Evolutionary conservation across 768 basidiomycete species (phyloP).

Genomic region (Boletus patriciae): DNA sequence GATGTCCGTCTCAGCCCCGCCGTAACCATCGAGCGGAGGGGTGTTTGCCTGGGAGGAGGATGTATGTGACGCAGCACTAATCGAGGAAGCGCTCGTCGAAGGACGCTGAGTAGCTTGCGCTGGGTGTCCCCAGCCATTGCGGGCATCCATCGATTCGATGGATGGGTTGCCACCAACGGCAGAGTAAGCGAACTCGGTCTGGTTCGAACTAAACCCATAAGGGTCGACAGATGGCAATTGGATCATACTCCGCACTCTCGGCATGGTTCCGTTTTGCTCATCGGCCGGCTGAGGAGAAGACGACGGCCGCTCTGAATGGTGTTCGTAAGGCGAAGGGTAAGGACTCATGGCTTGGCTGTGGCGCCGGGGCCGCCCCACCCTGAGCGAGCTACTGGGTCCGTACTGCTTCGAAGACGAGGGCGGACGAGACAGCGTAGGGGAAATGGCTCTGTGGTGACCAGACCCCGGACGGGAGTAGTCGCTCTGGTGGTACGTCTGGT

Average conservation of each 20-base stretch:
- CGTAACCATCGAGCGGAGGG: conserved; percentile 69
- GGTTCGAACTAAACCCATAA: conserved; percentile 61
- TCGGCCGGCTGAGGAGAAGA: conserved; percentile 69
- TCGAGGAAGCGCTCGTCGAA: conserved; percentile 69
- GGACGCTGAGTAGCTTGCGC: conserved; percentile 52
- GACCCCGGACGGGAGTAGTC: conserved; percentile 77
- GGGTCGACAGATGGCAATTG: conserved; percentile 72
- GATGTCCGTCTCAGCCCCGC: conserved; percentile 67
- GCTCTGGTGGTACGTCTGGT: conserved; percentile 39
- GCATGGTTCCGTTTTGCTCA: conserved; percentile 48
- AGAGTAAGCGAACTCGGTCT: conserved; percentile 81
- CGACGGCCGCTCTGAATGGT: conserved; percentile 65
- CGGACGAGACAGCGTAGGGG: conserved; percentile 68
- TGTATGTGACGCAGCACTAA: conserved; percentile 73
- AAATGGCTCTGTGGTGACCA: conserved; percentile 62
- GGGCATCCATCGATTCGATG: conserved; percentile 40
- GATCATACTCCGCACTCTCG: conserved; percentile 82
- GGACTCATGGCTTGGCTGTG: conserved; percentile 88
- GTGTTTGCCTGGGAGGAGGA: conserved; percentile 83
- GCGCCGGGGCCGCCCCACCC: conserved; percentile 70
- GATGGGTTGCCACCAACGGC: conserved; percentile 50
- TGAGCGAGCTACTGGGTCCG: conserved; percentile 51
- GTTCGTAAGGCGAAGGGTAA: conserved; percentile 81
- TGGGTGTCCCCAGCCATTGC: conserved; percentile 43
- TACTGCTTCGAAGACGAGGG: conserved; percentile 64